Conservation (phyloP, 208 protist genomes). For the Vickermania ingenoplastis region DNA sequence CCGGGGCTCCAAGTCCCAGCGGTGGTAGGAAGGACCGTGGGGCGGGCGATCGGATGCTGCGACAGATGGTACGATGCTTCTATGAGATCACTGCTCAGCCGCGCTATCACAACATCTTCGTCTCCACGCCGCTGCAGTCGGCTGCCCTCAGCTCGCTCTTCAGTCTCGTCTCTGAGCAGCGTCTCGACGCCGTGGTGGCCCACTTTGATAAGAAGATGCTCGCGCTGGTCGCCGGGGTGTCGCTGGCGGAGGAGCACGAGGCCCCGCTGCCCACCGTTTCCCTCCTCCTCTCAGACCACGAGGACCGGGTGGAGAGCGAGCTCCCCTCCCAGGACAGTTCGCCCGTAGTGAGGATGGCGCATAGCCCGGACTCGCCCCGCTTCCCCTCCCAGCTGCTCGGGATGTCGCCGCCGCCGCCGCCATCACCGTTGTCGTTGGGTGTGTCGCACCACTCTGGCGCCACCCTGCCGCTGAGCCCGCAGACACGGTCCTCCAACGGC, state of each 20-base stretch:
- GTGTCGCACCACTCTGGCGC: not conserved
- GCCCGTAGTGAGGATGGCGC: not conserved
- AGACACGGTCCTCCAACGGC: not conserved
- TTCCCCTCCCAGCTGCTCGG: not conserved
- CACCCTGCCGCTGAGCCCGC: not conserved
- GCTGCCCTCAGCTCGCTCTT: constrained; percentile 30
- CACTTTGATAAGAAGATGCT: constrained; percentile 23
- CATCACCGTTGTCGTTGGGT: not conserved
- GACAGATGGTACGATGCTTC: constrained; percentile 10
- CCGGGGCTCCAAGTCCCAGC: no score
- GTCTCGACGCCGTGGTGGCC: constrained; percentile 13
- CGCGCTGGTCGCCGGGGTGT: not conserved
- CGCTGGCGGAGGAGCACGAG: not conserved
- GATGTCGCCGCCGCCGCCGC: not conserved
- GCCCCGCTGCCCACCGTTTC: not conserved
- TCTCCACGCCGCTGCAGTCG: constrained; percentile 55
- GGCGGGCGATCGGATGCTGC: constrained; percentile 22
- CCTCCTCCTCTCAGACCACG: constrained; percentile 4
- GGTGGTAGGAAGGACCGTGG: constrained; percentile 1
- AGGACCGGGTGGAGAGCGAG: no score
- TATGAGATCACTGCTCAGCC: constrained; percentile 15
- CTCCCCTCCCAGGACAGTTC: not conserved
- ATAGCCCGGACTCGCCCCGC: not conserved
- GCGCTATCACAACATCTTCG: constrained; percentile 38
- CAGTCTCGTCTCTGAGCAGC: constrained; percentile 26